These are phyloP conservation scores for Hsuehochloa calcarea DNA, from an alignment of 176 grass and related monocot genomes.

Conservation along the genomic window DNA sequence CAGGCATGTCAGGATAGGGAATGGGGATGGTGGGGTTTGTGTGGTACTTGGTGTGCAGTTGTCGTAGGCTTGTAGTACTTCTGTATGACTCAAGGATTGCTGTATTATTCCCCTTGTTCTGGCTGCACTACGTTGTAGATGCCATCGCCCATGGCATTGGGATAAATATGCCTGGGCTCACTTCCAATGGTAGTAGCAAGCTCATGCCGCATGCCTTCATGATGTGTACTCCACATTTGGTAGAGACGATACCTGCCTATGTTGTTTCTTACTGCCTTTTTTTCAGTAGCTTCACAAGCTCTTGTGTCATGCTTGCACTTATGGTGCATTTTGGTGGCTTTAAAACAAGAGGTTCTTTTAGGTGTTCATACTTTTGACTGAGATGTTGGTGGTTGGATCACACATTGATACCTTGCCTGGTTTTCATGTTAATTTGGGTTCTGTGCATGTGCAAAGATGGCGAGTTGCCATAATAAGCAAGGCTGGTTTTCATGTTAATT, in stretches of 20 bases:
- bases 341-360: not conserved
- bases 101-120: not conserved
- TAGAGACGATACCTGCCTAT: not conserved
- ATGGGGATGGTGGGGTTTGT: not conserved
- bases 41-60: not conserved
- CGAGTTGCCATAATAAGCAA: not conserved
- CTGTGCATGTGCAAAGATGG: not conserved
- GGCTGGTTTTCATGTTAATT: conserved; percentile 8
- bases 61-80: not conserved
- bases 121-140: not conserved
- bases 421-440: conserved; percentile 23
- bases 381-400: not conserved
- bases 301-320: not conserved
- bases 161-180: not conserved
- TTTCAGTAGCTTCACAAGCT: not conserved
- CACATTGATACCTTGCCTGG: not conserved
- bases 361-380: not conserved
- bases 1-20: not conserved
- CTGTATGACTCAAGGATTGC: not conserved
- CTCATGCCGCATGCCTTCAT: not conserved
- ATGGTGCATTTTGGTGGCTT: not conserved
- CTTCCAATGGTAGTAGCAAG: not conserved
- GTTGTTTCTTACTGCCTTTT: not conserved
- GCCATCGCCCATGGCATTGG: not conserved
- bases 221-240: not conserved